Evolutionary conservation across 805 yeast genomes (phyloP), one percentile per base, ranked within the genome.

Genomic region (Starmerella bombi): DNA sequence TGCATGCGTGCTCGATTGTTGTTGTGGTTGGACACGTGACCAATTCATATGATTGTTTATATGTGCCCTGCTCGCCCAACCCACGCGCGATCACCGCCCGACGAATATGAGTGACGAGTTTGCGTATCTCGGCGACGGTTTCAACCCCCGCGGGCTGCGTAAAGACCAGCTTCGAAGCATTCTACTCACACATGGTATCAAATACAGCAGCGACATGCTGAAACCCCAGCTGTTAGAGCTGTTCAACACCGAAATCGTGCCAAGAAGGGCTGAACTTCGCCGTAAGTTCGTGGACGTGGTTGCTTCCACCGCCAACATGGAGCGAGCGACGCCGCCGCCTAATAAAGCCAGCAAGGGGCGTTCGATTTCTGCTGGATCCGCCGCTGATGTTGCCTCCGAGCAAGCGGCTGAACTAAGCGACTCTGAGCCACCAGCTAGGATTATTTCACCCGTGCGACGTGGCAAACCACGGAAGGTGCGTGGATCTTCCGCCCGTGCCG

Each of bases 81-180:
- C n/a, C n/a, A n/a, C n/a, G n/a, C n/a, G n/a, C n/a, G n/a, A n/a
- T n/a, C n/a, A n/a, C n/a, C 27, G 12, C 27, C 27, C 12, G 12
- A 7, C 12, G 27, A 7, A 12, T 23, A 23, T 23, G 27, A 23
- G 27, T 40, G 53, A 51, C 34, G 47, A 43, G 30, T 43, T 41
- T 32, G 50, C 38, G 25, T 48, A 49, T 28, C 41, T 52, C 41
- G 34, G 42, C 29, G 53, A 56, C 59, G 82, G 69, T n/a, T 83
- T 81, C 58, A 76, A 84, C 55, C 80, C 88, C 5, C 61, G 67
- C 20, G 62, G 67, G 30, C 62, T 80, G 48, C 79, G 75, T 38
- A 76, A 82, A 18, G 74, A 85, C 3, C 74, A 80, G 44, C 65
- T 88, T 54, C 70, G 91, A 52, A 69, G 74, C 18, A 67, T 83